These are phyloP conservation scores for Ustilago bromivora DNA, from an alignment of 1,284 basidiomycete genomes.

Conservation along the genomic window DNA sequence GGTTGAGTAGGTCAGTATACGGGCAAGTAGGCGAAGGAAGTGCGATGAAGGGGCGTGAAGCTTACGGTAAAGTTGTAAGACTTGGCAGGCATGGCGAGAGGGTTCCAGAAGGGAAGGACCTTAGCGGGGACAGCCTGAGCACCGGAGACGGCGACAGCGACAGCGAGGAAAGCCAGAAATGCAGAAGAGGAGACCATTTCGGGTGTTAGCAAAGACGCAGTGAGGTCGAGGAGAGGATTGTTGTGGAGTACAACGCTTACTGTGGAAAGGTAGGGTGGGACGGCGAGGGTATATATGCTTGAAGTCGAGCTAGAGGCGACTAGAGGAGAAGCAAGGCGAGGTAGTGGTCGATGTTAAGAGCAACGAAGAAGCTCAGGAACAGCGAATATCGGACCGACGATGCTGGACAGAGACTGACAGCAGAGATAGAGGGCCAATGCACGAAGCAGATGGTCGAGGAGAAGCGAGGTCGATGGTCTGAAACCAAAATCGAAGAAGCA, in stretches of 20 bases:
- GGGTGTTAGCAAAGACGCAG: not conserved
- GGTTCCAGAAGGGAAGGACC: slow-evolving; percentile 22
- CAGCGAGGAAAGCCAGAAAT: slow-evolving; percentile 29
- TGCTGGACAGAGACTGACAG: too few relatives aligned
- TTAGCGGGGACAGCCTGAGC: slow-evolving; percentile 32
- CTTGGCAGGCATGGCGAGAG: slow-evolving; percentile 38
- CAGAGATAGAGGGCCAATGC: too few relatives aligned
- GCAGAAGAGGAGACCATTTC: slow-evolving; percentile 27
- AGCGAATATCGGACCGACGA: too few relatives aligned
- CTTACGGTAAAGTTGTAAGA: slow-evolving; percentile 41
- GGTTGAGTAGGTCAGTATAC: not conserved
- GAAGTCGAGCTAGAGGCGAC: too few relatives aligned
- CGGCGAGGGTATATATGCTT: not conserved
- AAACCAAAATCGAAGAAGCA: too few relatives aligned
- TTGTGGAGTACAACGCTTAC: slow-evolving; percentile 1
- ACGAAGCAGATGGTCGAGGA: too few relatives aligned
- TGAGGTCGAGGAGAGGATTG: not conserved
- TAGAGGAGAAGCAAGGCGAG: too few relatives aligned
- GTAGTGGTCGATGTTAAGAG: too few relatives aligned
- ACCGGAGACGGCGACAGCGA: slow-evolving; percentile 10
- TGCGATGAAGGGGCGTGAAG: not conserved
- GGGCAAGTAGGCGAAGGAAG: not conserved
- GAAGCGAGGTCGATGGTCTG: too few relatives aligned
- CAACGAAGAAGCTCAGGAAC: too few relatives aligned
- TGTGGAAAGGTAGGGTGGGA: not conserved